Conservation (phyloP, 179 eudicot genomes). For the Amaranthus tricolor region DNA sequence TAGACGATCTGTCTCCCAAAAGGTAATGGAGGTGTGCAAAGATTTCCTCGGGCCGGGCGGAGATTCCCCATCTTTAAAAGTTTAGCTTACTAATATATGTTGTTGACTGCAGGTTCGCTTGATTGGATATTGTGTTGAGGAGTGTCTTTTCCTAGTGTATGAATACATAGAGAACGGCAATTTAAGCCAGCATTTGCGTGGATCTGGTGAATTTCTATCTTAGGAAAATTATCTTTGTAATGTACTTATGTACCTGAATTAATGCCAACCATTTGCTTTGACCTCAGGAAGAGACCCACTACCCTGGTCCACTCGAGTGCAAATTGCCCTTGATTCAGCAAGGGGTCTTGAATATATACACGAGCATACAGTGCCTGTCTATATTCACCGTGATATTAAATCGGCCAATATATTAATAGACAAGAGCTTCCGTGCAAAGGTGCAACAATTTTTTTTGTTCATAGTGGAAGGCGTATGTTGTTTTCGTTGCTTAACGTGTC, state of each 20-base stretch:
- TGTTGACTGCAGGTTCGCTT: constrained; percentile 51
- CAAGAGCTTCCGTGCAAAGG: constrained; percentile 61
- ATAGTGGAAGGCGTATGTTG: neutral
- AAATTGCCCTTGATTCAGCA: constrained; percentile 77
- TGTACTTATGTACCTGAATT: neutral
- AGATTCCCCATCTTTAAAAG: neutral
- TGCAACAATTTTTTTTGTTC: constrained; percentile 10
- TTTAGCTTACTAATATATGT: constrained; percentile 5
- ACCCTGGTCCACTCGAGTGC: constrained; percentile 60
- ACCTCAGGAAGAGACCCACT: constrained; percentile 45
- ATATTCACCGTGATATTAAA: constrained; percentile 72
- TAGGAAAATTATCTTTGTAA: neutral
- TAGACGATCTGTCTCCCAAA: too few species aligned
- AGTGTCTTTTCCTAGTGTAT: constrained; percentile 55
- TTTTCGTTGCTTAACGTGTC: constrained; percentile 10
- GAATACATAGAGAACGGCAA: constrained; percentile 59
- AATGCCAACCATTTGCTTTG: neutral
- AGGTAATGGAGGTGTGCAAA: too few species aligned
- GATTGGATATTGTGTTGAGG: constrained; percentile 60
- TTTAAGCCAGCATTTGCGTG: constrained; percentile 61
- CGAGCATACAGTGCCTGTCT: constrained; percentile 72
- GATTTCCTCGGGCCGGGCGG: too few species aligned
- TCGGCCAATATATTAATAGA: constrained; percentile 71
- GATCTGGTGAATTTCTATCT: constrained; percentile 34
- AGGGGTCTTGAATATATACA: constrained; percentile 81